Base-by-base conservation (phyloP, 805 yeast species). In the Isabelozyma rhagii region DNA sequence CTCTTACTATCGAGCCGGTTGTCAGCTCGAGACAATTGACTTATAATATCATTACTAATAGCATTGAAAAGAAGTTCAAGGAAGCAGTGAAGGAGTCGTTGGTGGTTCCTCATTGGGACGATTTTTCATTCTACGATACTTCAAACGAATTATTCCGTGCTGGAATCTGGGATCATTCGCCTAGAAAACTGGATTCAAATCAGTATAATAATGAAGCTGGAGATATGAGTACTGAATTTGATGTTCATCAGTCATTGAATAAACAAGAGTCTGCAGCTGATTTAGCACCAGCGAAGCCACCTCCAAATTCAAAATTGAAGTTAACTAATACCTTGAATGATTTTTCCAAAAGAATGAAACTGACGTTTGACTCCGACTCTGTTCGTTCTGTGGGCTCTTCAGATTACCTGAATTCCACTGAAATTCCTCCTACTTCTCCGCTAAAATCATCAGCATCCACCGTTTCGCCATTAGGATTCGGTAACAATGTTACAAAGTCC, bases 61-160 rank as follows among this genome's bases (percentile, higher is more conserved):
- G 85, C 18, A 87, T 93, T 54, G 89, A 85, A 52, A 85, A 83
- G 62, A 83, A 85, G 56, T 81, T 93, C 53, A 82, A 84, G 50
- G 97, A 89, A 45, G 87, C 91, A 1, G 75, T 93, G 39, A 82
- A 78, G 52, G 94, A 89, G 34, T 80, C 94, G 7, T 68, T 94
- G 44, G 98, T 94, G 0, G 66, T 81, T 31, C 99, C 99, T 2
- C 83, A 77, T 59, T 87, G 90, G 91, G 98, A 93, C 65, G 98
- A 93, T 63, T 66, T 90, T 40, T 81, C 84, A 0, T 87, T 89
- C 61, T 87, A 76, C 60, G 73, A 81, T 48, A 83, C 97, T 0
- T 66, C 69, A 2, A 76, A 68, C 39, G 96, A 89, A 54, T 67
- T 89, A 11, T 94, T 83, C 64, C 79, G 97, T 54, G 99, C 97